A percentile compares a stretch with the other conserved stretches of the same genome.
These are phyloP conservation scores for Deinandra increscens DNA, from an alignment of 129 eudicot species.

Conservation along the genomic window DNA sequence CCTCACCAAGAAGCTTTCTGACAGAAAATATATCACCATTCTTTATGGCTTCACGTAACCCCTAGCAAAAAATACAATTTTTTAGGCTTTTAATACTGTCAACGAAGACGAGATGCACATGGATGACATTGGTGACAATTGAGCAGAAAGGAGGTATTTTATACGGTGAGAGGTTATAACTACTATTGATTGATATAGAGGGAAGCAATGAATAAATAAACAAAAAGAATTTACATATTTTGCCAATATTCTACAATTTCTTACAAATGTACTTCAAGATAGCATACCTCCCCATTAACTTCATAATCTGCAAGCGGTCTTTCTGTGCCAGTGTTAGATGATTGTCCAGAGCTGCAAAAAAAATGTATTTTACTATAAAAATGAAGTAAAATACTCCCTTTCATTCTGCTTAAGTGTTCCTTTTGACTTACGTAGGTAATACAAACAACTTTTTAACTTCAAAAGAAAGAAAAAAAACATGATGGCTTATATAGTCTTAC, in stretches of 20 bases:
- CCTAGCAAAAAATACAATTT: conserved; percentile 42
- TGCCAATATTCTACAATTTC: not conserved
- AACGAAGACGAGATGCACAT: not conserved
- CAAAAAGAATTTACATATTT: not conserved
- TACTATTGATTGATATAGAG: not conserved
- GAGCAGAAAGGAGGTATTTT: not conserved
- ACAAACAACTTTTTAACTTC: conserved; percentile 13
- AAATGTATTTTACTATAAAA: conserved; percentile 10
- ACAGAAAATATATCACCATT: conserved; percentile 76
- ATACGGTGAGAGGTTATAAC: conserved; percentile 8
- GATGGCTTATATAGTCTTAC: not conserved
- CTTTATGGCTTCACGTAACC: conserved; percentile 94
- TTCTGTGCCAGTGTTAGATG: conserved; percentile 46
- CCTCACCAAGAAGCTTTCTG: conserved; percentile 82
- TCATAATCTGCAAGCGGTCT: conserved; percentile 54
- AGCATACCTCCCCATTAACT: conserved; percentile 90
- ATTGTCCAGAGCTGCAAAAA: conserved; percentile 59
- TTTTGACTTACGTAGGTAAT: conserved; percentile 8
- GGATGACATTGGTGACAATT: not conserved
- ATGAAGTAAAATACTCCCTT: not conserved
- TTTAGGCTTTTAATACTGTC: not conserved
- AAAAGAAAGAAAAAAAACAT: not conserved
- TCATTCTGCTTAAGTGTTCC: conserved; percentile 13
- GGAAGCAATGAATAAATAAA: not conserved
- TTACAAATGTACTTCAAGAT: conserved; percentile 6